These are phyloP conservation scores for Botrytis elliptica DNA, from an alignment of 2,329 filamentous ascomycete species.

Conservation along the genomic window DNA sequence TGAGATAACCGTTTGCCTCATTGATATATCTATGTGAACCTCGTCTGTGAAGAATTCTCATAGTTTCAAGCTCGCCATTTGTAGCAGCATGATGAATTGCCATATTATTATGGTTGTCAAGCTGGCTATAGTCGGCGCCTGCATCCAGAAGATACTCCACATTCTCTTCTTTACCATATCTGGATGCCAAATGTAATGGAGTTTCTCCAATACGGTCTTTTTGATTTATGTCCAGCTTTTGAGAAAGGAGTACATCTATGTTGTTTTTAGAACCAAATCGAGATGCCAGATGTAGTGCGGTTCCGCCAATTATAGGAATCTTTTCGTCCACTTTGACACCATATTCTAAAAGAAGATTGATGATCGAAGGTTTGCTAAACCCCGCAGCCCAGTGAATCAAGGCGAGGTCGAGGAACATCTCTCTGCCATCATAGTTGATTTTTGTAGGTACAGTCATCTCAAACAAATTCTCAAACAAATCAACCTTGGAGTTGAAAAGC, in stretches of 20 bases:
- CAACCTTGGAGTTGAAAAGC: background rate
- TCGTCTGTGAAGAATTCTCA: background rate
- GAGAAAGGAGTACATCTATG: background rate
- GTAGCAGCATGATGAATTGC: too few relatives aligned
- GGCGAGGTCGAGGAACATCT: background rate
- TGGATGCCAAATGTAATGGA: background rate
- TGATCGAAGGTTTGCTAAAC: background rate
- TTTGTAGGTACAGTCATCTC: background rate
- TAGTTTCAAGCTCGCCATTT: fast-evolving
- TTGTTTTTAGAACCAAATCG: too few relatives aligned
- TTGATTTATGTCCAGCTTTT: background rate
- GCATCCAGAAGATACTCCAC: background rate
- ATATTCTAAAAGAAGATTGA: background rate
- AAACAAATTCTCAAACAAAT: background rate
- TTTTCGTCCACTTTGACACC: too few relatives aligned
- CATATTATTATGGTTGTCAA: too few relatives aligned
- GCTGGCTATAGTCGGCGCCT: background rate
- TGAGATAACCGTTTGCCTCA: background rate
- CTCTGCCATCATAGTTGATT: background rate
- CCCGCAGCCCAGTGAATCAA: background rate
- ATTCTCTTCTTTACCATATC: background rate
- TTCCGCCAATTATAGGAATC: too few relatives aligned
- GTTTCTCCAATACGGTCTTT: fast-evolving
- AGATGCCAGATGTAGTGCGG: too few relatives aligned
- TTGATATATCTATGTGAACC: background rate